These are phyloP conservation scores for Geopyxis carbonaria DNA, from an alignment of 495 filamentous ascomycete genomes.

Conservation along the genomic window DNA sequence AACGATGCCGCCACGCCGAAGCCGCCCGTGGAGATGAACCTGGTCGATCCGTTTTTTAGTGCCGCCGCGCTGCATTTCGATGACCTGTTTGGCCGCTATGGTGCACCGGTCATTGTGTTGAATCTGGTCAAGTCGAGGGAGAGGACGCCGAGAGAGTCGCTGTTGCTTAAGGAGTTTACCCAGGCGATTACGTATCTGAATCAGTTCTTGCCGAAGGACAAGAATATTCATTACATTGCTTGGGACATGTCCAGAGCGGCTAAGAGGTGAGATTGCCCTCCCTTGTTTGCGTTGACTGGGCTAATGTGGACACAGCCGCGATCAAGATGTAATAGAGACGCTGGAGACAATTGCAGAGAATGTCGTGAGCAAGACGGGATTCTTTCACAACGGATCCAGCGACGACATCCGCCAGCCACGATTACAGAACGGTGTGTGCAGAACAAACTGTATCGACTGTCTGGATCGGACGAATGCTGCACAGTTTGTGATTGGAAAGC, in stretches of 20 bases:
- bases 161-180: constrained; percentile 73
- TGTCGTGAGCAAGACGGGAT: constrained; percentile 66
- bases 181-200: constrained; percentile 84
- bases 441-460: constrained; percentile 97
- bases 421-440: constrained; percentile 82
- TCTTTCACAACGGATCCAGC: constrained; percentile 69
- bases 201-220: constrained; percentile 69
- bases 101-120: constrained; percentile 75
- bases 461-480: constrained; percentile 92
- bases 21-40: constrained; percentile 82
- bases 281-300: neutral
- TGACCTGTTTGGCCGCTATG: constrained; percentile 85
- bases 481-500: constrained; percentile 95
- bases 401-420: constrained; percentile 30
- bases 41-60: constrained; percentile 88
- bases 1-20: constrained; percentile 90
- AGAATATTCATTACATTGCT: constrained; percentile 78
- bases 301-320: constrained; percentile 32
- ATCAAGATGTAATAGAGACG: constrained; percentile 85
- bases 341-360: constrained; percentile 78
- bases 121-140: constrained; percentile 86
- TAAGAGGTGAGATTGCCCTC: constrained; percentile 36
- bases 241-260: constrained; percentile 97
- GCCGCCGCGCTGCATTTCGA: constrained; percentile 96
- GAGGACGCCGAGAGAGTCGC: constrained; percentile 79